Percentiles rank a stretch among this genome's conserved stretches.
These are phyloP conservation scores for Clarireedia monteithiana DNA, from an alignment of 2,329 filamentous ascomycete species.

Conservation along the genomic window DNA sequence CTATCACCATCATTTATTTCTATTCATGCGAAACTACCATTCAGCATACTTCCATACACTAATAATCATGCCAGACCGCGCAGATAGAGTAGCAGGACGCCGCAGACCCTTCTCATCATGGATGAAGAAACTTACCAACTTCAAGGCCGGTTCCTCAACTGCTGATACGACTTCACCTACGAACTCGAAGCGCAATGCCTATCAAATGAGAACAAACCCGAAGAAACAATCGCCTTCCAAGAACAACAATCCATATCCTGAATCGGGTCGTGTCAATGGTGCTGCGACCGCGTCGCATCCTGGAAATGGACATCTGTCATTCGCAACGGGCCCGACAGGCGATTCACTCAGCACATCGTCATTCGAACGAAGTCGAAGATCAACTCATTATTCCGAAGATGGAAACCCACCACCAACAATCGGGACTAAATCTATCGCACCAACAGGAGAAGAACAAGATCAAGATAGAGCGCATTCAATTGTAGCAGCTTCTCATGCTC, in stretches of 20 bases:
- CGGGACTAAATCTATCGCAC: constrained; percentile 51
- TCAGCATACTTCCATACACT: constrained; percentile 9
- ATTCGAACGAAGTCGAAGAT: constrained; percentile 49
- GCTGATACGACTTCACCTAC: constrained; percentile 38
- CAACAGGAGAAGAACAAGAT: constrained; percentile 61
- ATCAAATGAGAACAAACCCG: constrained; percentile 34
- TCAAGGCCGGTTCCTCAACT: constrained; percentile 63
- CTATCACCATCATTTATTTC: neutral
- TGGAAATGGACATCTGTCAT: constrained; percentile 42
- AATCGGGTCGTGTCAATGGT: constrained; percentile 56
- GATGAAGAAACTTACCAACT: constrained; percentile 87
- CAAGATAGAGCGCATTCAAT: constrained; percentile 65
- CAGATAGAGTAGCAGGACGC: constrained; percentile 48
- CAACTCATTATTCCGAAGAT: constrained; percentile 52
- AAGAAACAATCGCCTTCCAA: constrained; percentile 49
- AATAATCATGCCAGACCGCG: constrained; percentile 49
- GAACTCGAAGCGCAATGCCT: constrained; percentile 34
- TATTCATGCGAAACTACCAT: neutral
- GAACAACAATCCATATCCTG: constrained; percentile 82
- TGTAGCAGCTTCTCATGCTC: constrained; percentile 64
- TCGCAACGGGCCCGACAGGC: constrained; percentile 47
- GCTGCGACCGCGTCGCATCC: constrained; percentile 20
- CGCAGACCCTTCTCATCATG: constrained; percentile 84
- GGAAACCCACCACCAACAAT: constrained; percentile 50
- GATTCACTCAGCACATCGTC: constrained; percentile 43